phyloP scores from a whole-genome alignment of 768 basidiomycete genomes.

The Boletus rufocinnamomeus region DNA sequence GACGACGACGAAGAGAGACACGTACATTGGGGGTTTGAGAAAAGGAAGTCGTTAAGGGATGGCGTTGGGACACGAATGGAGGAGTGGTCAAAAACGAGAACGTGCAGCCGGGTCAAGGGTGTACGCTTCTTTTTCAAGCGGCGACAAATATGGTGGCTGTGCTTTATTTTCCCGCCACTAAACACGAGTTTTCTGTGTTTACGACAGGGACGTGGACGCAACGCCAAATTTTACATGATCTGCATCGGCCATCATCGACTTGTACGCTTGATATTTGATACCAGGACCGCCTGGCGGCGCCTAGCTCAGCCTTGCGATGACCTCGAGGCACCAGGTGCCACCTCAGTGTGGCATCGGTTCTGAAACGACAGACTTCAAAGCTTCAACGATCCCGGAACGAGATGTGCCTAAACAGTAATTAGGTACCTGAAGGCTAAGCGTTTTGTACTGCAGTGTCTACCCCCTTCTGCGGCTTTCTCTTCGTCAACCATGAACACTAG shows the following conservation, averaged over 20 bases:
- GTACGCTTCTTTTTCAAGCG: conserved; percentile 41
- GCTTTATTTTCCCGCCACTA: conserved; percentile 18
- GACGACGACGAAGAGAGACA: conserved; percentile 21
- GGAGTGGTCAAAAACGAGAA: conserved; percentile 39
- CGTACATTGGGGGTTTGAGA: conserved; percentile 33
- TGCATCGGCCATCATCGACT: too few species aligned
- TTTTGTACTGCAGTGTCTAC: neutral
- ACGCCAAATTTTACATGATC: neutral
- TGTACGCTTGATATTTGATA: neutral
- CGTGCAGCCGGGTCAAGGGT: conserved; percentile 39
- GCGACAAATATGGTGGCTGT: conserved; percentile 35
- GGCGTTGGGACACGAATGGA: conserved; percentile 36
- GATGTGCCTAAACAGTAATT: neutral
- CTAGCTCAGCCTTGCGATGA: neutral
- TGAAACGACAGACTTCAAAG: neutral
- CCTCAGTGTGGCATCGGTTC: neutral
- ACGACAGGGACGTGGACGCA: conserved; percentile 7
- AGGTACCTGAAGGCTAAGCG: neutral
- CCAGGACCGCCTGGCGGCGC: neutral
- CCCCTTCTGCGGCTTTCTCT: neutral
- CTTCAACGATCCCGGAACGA: neutral
- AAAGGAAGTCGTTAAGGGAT: conserved; percentile 33
- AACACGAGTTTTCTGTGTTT: conserved; percentile 11
- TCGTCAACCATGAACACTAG: conserved; percentile 8
- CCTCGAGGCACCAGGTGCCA: conserved; percentile 12